phyloP scores from a whole-genome alignment of 257 asterid species.

The Fraxinus pennsylvanica region DNA sequence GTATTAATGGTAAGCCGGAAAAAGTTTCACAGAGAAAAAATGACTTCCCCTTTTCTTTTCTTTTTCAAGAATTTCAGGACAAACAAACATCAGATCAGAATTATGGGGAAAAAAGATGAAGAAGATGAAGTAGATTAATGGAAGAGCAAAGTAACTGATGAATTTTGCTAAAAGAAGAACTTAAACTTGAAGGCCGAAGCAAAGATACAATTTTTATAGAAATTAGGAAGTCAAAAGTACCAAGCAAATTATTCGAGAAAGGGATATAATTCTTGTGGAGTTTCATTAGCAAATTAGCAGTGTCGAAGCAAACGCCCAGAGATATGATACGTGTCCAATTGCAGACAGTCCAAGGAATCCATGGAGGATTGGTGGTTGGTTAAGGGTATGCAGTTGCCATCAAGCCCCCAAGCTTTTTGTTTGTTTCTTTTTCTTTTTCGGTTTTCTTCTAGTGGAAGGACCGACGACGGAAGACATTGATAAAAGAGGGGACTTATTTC shows the following conservation, averaged over 20 bases:
- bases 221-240: not conserved
- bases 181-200: not conserved
- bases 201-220: not conserved
- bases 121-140: not conserved
- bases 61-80: conserved; percentile 18
- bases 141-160: not conserved
- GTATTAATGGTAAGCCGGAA: not conserved
- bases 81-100: conserved; percentile 24
- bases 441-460: no score
- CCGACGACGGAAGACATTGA: no score
- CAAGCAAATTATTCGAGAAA: not conserved
- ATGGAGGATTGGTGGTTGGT: not conserved
- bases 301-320: not conserved
- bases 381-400: not conserved
- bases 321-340: not conserved
- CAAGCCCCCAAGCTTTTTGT: not conserved
- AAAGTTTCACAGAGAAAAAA: not conserved
- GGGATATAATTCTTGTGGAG: not conserved
- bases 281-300: not conserved
- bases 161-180: not conserved
- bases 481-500: no score
- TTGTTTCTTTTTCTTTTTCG: no score
- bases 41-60: not conserved
- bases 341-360: conserved; percentile 2
- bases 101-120: not conserved